These are phyloP conservation scores for Carex arenaria DNA, from an alignment of 202 grass and related monocot species.

Conservation along the genomic window DNA sequence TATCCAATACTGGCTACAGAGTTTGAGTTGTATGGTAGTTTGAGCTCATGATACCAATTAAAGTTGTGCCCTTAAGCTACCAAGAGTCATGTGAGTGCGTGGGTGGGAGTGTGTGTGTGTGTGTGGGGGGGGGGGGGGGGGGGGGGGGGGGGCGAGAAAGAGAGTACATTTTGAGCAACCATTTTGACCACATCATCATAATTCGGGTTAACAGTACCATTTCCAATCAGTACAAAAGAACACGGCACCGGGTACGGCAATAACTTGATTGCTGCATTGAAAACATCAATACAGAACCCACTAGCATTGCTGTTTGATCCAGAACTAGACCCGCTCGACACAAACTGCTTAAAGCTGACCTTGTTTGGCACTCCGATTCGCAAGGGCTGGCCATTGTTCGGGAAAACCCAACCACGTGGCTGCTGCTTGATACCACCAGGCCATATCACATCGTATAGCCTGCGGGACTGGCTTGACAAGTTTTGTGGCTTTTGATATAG, in stretches of 20 bases:
- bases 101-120: too few species aligned
- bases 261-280: constrained; percentile 60
- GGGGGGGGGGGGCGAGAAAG: constrained; percentile 9
- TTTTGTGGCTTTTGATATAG: constrained; percentile 55
- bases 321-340: constrained; percentile 30
- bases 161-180: constrained; percentile 64
- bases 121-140: neutral
- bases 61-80: neutral
- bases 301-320: constrained; percentile 36
- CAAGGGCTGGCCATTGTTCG: constrained; percentile 70
- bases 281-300: constrained; percentile 80
- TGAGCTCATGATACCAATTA: neutral
- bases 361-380: constrained; percentile 86
- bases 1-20: neutral
- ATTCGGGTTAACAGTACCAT: constrained; percentile 65
- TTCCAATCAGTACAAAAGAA: constrained; percentile 61
- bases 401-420: constrained; percentile 87
- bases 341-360: constrained; percentile 77
- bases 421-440: constrained; percentile 37
- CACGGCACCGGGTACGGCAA: constrained; percentile 81
- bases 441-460: constrained; percentile 56
- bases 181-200: constrained; percentile 55
- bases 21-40: neutral
- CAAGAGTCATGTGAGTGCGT: too few species aligned
- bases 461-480: constrained; percentile 33